Percentiles rank a stretch among this genome's conserved stretches.
Evolutionary conservation across 1,284 basidiomycete species (phyloP).

Genomic region (Trichosporon sp.): DNA sequence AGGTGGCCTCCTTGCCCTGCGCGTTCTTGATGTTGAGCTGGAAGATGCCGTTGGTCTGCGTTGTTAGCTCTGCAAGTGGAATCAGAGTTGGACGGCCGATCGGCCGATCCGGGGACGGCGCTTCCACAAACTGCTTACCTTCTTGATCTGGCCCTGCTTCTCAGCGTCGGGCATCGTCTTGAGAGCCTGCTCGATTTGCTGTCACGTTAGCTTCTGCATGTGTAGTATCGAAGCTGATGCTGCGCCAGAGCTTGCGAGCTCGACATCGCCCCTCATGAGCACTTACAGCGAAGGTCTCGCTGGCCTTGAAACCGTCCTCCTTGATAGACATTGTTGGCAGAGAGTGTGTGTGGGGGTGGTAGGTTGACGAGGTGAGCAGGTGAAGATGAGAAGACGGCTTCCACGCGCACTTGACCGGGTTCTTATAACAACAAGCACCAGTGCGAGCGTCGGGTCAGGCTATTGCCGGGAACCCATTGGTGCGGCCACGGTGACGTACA

Average conservation of each 20-base stretch:
- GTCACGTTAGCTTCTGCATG: background rate
- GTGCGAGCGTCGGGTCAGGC: constrained; percentile 11
- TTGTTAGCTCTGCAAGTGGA: constrained; percentile 10
- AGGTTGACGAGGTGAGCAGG: background rate
- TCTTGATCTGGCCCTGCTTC: constrained; percentile 79
- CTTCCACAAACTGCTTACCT: constrained; percentile 14
- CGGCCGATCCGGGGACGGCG: background rate
- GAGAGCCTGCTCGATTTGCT: constrained; percentile 66
- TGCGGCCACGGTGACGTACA: constrained; percentile 3
- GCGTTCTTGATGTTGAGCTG: constrained; percentile 82
- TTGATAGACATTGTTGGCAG: constrained; percentile 41
- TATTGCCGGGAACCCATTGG: constrained; percentile 16
- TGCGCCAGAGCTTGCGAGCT: too few species aligned
- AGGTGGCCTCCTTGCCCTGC: constrained; percentile 72
- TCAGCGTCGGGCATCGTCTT: constrained; percentile 69
- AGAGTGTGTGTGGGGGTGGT: constrained; percentile 6
- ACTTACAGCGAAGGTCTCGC: constrained; percentile 64
- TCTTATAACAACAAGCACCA: constrained; percentile 18
- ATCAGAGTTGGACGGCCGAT: background rate
- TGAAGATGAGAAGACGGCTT: constrained; percentile 7
- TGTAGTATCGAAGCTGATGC: too few species aligned
- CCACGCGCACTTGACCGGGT: constrained; percentile 3
- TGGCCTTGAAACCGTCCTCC: constrained; percentile 61
- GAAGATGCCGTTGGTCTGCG: constrained; percentile 86
- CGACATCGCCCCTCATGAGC: too few species aligned